Base-by-base conservation (phyloP, 805 yeast species). In the Candida incommunis region DNA sequence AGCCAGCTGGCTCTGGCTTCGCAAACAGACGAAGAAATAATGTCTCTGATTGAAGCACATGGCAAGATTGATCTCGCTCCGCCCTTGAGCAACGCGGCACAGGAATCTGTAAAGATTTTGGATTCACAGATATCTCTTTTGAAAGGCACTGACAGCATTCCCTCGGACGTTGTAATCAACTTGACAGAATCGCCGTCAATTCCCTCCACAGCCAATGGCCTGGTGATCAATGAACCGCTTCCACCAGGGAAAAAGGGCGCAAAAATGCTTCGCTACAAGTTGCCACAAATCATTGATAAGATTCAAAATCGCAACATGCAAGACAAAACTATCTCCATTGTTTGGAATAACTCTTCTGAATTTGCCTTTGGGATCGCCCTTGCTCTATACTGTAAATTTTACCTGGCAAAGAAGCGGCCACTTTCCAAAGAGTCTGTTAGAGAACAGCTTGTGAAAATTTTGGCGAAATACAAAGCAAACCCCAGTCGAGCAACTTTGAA, bases 401-500 rank as follows among this genome's bases (percentile, higher is more conserved):
- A 42, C 51, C 35, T 24, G 53, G 42, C 22, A 65, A 40, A 50
- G 25, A 40, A 24, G 7, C 9, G 11, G 13, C 49, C 45, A n/a
- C 51, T 65, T 0, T 66, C 71, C 22, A 82, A 82, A 55, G 75
- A 69, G 23, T 58, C 66, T 5, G 70, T 82, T 3, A 71, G 76
- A 46, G 69, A 69, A 46, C 78, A 81, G 45, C 61, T 85, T 24
- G 71, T 76, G 2, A 58, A 58, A 41, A 53, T 85, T 2, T 65
- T 72, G 16, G 61, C 69, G 2, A 58, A 63, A 4, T 57, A 72
- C n/a, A 73, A 70, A 35, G 74, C 74, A 3, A 82, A 84, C 48
- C 94, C 95, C 0, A 78, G 87, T 45, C 66, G 95, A 43, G 78
- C 84, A 9, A 81, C 94, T 0, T 63, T 84, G 35, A 87, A 80